These are phyloP conservation scores for Conticribra guillardii DNA, from an alignment of 108 stramenopile genomes.

Conservation along the genomic window DNA sequence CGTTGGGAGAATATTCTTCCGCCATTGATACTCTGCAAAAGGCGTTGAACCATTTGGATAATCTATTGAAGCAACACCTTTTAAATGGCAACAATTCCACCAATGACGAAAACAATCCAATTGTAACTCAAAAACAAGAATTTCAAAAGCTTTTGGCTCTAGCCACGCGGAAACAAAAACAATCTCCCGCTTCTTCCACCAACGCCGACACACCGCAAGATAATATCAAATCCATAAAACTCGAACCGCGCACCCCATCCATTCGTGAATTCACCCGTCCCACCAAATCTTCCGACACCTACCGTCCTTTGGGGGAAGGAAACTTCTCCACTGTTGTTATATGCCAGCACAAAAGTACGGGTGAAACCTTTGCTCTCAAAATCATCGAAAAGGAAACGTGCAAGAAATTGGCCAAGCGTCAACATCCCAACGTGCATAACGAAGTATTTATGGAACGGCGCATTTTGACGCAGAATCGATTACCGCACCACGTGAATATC, in stretches of 20 bases:
- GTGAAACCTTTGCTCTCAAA: conserved; percentile 95
- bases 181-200: not conserved
- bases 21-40: conserved; percentile 52
- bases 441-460: conserved; percentile 97
- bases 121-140: conserved; percentile 45
- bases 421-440: conserved; percentile 96
- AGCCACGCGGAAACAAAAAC: conserved; percentile 38
- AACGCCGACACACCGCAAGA: conserved; percentile 9
- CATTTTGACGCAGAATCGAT: conserved; percentile 74
- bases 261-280: conserved; percentile 78
- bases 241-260: conserved; percentile 60
- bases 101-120: conserved; percentile 17
- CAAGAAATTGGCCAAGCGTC: conserved; percentile 78
- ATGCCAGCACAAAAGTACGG: conserved; percentile 80
- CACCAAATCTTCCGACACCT: conserved; percentile 65
- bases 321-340: conserved; percentile 89
- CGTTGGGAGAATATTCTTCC: conserved; percentile 47
- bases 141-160: conserved; percentile 55
- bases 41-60: conserved; percentile 9
- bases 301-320: conserved; percentile 75
- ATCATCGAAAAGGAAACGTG: conserved; percentile 93
- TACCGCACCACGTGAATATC: conserved; percentile 60
- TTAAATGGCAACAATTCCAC: not conserved
- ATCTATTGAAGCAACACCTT: not conserved
- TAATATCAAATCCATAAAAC: conserved; percentile 56